Evolutionary conservation across 2,329 filamentous ascomycete genomes (phyloP).

Genomic region (Fusarium temperatum): DNA sequence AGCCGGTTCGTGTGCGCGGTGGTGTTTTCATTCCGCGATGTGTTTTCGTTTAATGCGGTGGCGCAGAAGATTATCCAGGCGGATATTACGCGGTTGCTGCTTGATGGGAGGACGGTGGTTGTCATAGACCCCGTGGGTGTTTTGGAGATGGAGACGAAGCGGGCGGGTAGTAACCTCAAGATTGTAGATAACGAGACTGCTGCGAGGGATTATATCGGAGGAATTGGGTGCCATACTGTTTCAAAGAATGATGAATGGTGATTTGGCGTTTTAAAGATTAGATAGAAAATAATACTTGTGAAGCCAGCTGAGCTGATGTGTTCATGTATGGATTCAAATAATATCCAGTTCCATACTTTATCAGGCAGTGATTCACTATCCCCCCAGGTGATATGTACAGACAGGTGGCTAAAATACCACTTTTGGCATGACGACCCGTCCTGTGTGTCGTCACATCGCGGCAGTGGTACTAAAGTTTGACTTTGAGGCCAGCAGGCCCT

Average conservation of each 20-base stretch:
- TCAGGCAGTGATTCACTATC: neutral
- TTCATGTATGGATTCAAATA: fast-evolving
- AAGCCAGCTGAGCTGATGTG: fast-evolving
- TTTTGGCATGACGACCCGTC: fast-evolving
- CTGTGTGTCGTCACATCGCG: neutral
- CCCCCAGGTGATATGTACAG: fast-evolving
- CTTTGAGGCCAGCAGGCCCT: neutral
- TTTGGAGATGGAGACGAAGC: conserved; percentile 30
- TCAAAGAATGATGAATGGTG: conserved; percentile 37
- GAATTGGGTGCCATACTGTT: conserved; percentile 42
- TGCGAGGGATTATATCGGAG: conserved; percentile 43
- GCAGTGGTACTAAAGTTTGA: fast-evolving
- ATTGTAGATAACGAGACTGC: conserved; percentile 41
- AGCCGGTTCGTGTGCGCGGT: conserved; percentile 43
- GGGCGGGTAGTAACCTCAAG: conserved; percentile 10
- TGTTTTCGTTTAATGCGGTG: conserved; percentile 45
- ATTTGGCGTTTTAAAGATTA: fast-evolving
- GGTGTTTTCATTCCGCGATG: conserved; percentile 46
- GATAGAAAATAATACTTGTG: neutral
- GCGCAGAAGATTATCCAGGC: conserved; percentile 45
- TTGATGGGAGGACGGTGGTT: conserved; percentile 41
- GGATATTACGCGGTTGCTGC: conserved; percentile 38
- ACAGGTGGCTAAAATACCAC: no score
- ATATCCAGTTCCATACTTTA: fast-evolving
- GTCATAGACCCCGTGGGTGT: conserved; percentile 44